A percentile compares a stretch with the other conserved stretches of the same genome.
Conservation (phyloP, 2,329 filamentous ascomycete genomes). For the Pestalotiopsis sp. region DNA sequence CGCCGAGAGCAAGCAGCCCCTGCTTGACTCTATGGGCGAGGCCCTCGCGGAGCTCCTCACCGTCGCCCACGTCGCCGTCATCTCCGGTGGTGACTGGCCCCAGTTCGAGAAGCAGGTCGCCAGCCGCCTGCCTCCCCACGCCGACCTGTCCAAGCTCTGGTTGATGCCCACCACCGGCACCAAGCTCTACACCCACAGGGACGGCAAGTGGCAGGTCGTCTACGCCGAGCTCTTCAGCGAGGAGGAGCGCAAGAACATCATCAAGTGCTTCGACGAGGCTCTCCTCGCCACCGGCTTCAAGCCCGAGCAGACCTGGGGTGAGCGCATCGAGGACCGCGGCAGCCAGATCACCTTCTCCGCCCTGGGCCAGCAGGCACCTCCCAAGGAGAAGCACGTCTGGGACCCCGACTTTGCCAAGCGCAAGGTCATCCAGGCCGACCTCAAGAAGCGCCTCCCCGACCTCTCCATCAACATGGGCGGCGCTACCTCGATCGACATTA, state of each 20-base stretch:
- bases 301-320: conserved; percentile 38
- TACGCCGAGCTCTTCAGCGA: conserved; percentile 40
- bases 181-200: conserved; percentile 36
- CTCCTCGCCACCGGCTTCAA: conserved; percentile 36
- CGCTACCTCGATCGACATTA: conserved; percentile 40
- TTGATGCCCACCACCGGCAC: conserved; percentile 43
- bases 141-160: conserved; percentile 38
- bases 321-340: conserved; percentile 40
- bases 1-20: conserved; percentile 35
- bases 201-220: conserved; percentile 18
- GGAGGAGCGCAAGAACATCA: conserved; percentile 28
- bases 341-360: conserved; percentile 43
- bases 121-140: conserved; percentile 33
- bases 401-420: conserved; percentile 40
- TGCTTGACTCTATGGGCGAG: conserved; percentile 32
- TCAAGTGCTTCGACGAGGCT: conserved; percentile 33
- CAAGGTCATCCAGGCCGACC: conserved; percentile 36
- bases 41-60: conserved; percentile 34
- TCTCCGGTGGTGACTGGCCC: conserved; percentile 41
- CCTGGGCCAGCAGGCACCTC: conserved; percentile 39
- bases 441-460: conserved; percentile 33
- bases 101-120: conserved; percentile 41
- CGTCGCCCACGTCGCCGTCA: conserved; percentile 39
- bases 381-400: conserved; percentile 35
- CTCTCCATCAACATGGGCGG: conserved; percentile 42